Percentiles rank a stretch among this genome's conserved stretches.
Conservation (phyloP, 2,329 filamentous ascomycete genomes). For the Bipolaris gigantea region DNA sequence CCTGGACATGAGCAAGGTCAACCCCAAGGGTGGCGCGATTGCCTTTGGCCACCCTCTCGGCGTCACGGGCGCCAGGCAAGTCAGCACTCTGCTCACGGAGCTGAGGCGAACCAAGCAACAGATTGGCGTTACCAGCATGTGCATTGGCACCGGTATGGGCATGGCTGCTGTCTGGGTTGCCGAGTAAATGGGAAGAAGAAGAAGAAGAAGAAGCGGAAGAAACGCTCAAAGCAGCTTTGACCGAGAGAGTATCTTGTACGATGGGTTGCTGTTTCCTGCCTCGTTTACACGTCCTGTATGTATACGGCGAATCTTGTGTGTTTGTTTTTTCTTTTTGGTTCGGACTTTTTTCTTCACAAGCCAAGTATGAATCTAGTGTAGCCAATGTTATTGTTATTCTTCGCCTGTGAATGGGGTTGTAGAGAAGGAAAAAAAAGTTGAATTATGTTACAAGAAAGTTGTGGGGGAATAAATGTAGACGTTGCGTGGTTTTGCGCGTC, state of each 20-base stretch:
- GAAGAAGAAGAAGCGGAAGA: neutral
- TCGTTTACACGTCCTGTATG: neutral
- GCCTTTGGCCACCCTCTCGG: conserved; percentile 95
- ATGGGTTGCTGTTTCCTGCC: neutral
- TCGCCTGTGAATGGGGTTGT: too few species aligned
- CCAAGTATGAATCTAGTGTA: too few species aligned
- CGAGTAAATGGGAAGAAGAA: conserved; percentile 60
- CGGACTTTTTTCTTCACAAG: too few species aligned
- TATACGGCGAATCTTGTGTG: neutral
- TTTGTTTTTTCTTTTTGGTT: too few species aligned
- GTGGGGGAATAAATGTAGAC: too few species aligned
- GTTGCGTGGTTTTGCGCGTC: too few species aligned
- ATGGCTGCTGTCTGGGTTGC: conserved; percentile 97
- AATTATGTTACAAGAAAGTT: too few species aligned
- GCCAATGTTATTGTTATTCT: too few species aligned
- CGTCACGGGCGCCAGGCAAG: conserved; percentile 90
- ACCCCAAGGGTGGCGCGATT: conserved; percentile 95
- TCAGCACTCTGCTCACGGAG: conserved; percentile 90
- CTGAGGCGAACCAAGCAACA: conserved; percentile 80
- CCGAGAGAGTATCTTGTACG: neutral
- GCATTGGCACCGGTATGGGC: conserved; percentile 91
- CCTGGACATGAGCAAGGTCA: conserved; percentile 82
- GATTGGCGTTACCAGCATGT: conserved; percentile 94
- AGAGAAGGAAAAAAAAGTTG: too few species aligned
- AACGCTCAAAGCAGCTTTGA: neutral